These are phyloP conservation scores for Microthyrium microscopicum DNA, from an alignment of 2,329 filamentous ascomycete species.

Conservation along the genomic window DNA sequence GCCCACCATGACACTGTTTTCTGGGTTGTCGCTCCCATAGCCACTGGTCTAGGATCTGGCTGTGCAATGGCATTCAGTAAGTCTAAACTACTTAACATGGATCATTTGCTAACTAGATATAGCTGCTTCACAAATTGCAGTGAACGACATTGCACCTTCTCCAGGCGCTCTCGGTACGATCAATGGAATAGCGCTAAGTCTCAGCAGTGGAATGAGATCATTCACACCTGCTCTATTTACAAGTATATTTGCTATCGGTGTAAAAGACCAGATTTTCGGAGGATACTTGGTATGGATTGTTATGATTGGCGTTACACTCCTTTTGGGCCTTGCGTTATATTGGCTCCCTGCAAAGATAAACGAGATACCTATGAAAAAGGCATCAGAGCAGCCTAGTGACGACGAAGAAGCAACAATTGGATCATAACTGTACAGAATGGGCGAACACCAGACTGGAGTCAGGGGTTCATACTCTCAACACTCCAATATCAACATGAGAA, in stretches of 20 bases:
- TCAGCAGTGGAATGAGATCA: constrained; percentile 44
- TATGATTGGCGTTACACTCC: constrained; percentile 1
- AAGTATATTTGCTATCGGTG: constrained; percentile 51
- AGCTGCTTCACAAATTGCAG: constrained; percentile 49
- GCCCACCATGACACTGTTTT: constrained; percentile 31
- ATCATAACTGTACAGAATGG: too few relatives aligned
- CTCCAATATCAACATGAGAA: too few relatives aligned
- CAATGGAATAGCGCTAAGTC: constrained; percentile 51
- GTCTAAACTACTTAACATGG: constrained; percentile 1
- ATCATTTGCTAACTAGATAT: background rate
- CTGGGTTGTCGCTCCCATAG: constrained; percentile 34
- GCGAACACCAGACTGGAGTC: too few relatives aligned
- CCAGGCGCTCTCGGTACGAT: constrained; percentile 49
- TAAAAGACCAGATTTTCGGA: constrained; percentile 49
- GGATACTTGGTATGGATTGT: constrained; percentile 31
- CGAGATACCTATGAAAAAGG: too few relatives aligned
- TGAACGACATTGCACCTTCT: constrained; percentile 58
- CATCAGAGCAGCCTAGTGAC: too few relatives aligned
- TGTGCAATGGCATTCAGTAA: constrained; percentile 51
- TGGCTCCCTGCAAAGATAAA: too few relatives aligned
- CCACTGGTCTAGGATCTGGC: constrained; percentile 40
- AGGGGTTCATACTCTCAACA: too few relatives aligned
- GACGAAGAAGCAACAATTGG: too few relatives aligned
- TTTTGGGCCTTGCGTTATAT: too few relatives aligned
- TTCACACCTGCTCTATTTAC: constrained; percentile 50